These are phyloP conservation scores for Ogataea philodendri DNA, from an alignment of 805 yeast species.

Conservation along the genomic window DNA sequence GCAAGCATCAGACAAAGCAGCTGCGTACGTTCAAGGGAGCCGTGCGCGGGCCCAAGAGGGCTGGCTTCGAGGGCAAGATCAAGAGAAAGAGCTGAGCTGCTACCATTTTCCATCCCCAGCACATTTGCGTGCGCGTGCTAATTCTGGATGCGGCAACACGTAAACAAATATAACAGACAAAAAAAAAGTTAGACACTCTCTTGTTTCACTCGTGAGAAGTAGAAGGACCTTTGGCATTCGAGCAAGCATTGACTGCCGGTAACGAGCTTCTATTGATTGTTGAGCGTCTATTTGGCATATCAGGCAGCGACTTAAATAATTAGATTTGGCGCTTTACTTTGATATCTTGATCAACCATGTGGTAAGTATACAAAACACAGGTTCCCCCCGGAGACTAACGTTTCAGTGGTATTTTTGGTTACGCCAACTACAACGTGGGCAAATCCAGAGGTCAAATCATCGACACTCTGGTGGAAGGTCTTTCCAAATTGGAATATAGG, in stretches of 20 bases:
- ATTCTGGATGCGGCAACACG: slow-evolving; percentile 12
- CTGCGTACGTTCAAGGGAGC: slow-evolving; percentile 60
- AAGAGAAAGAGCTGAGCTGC: slow-evolving; percentile 15
- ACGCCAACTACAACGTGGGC: slow-evolving; percentile 91
- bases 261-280: slow-evolving; percentile 2
- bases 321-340: slow-evolving; percentile 3
- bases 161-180: slow-evolving; percentile 10
- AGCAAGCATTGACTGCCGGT: slow-evolving; percentile 1
- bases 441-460: slow-evolving; percentile 90
- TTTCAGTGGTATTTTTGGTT: slow-evolving; percentile 91
- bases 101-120: too few species aligned
- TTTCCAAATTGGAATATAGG: slow-evolving; percentile 86
- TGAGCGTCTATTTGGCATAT: slow-evolving; percentile 1
- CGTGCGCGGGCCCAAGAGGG: slow-evolving; percentile 48
- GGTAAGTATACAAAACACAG: slow-evolving; percentile 11
- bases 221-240: slow-evolving; percentile 1
- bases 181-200: slow-evolving; percentile 5
- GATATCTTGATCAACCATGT: slow-evolving; percentile 9
- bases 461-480: slow-evolving; percentile 83
- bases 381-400: slow-evolving; percentile 6
- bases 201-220: slow-evolving; percentile 7
- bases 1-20: slow-evolving; percentile 70
- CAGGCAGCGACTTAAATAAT: background rate
- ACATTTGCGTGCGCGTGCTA: slow-evolving; percentile 3
- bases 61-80: slow-evolving; percentile 84